These are phyloP conservation scores for Cubamyces sp. DNA, from an alignment of 768 basidiomycete species.

Conservation along the genomic window DNA sequence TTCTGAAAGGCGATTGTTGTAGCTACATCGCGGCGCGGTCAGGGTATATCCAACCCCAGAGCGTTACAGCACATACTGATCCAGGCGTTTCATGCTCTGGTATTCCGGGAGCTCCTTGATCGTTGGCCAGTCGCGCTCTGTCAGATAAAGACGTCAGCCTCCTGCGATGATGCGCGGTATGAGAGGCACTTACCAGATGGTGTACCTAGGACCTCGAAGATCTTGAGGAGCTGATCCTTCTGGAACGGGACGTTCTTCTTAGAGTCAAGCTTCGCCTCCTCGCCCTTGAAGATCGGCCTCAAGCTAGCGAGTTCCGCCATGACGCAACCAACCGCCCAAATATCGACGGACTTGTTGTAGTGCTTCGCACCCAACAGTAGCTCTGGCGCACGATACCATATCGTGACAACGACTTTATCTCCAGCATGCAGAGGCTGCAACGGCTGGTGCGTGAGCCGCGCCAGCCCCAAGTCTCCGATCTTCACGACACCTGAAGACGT, in stretches of 20 bases:
- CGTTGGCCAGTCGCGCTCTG: slow-evolving; percentile 88
- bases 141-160: not conserved
- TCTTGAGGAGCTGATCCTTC: slow-evolving; percentile 90
- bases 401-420: slow-evolving; percentile 98
- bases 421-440: slow-evolving; percentile 90
- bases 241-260: slow-evolving; percentile 99
- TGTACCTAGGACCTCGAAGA: slow-evolving; percentile 94
- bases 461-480: slow-evolving; percentile 97
- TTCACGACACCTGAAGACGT: slow-evolving; percentile 88
- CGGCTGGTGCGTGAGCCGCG: slow-evolving; percentile 88
- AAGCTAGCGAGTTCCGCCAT: slow-evolving; percentile 94
- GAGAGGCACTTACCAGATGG: slow-evolving; percentile 64
- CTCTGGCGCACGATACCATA: slow-evolving; percentile 99
- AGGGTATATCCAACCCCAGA: not conserved
- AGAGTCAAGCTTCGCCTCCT: slow-evolving; percentile 95
- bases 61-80: slow-evolving; percentile 54
- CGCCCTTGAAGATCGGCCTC: slow-evolving; percentile 97
- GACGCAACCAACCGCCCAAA: slow-evolving; percentile 98
- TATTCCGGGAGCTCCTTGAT: slow-evolving; percentile 89
- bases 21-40: slow-evolving; percentile 42
- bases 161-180: not conserved
- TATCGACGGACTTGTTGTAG: slow-evolving; percentile 95
- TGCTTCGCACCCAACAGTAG: slow-evolving; percentile 95
- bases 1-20: slow-evolving; percentile 60
- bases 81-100: slow-evolving; percentile 76